Evolutionary conservation across 345 rosid species (phyloP).

Genomic region (Corchorus capsularis): DNA sequence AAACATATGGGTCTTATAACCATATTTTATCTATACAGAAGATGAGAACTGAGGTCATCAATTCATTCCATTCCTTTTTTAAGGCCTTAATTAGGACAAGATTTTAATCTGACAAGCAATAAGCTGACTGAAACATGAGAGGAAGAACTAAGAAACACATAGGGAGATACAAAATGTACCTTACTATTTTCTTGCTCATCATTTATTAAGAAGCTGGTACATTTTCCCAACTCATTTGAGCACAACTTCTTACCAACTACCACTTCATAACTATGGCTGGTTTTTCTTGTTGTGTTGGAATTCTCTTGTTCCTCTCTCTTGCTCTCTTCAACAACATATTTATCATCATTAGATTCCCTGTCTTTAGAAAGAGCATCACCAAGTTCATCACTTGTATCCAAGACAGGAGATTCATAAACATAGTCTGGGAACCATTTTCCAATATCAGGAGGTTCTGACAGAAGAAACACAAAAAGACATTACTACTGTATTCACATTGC

Average conservation of each 20-base stretch:
- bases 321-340: conserved; percentile 32
- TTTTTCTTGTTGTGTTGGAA: conserved; percentile 15
- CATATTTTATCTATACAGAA: not conserved
- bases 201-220: not conserved
- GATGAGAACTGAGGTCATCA: not conserved
- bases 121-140: not conserved
- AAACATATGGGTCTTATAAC: not conserved
- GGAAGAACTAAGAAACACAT: not conserved
- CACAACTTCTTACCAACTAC: conserved; percentile 20
- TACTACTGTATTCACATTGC: conserved; percentile 1
- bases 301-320: conserved; percentile 27
- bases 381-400: conserved; percentile 27
- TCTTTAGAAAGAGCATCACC: conserved; percentile 22
- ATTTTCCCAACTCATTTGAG: conserved; percentile 24
- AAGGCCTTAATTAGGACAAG: not conserved
- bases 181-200: conserved; percentile 22
- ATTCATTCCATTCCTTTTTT: not conserved
- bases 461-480: conserved; percentile 5
- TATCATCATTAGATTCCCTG: conserved; percentile 29
- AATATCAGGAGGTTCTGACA: conserved; percentile 60
- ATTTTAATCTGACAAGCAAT: not conserved
- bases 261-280: conserved; percentile 25
- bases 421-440: conserved; percentile 60
- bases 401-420: conserved; percentile 46
- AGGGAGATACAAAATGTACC: conserved; percentile 15